A percentile compares a stretch with the other conserved stretches of the same genome.
These are phyloP conservation scores for Nigrospora sphaerica DNA, from an alignment of 2,329 filamentous ascomycete species.

Conservation along the genomic window DNA sequence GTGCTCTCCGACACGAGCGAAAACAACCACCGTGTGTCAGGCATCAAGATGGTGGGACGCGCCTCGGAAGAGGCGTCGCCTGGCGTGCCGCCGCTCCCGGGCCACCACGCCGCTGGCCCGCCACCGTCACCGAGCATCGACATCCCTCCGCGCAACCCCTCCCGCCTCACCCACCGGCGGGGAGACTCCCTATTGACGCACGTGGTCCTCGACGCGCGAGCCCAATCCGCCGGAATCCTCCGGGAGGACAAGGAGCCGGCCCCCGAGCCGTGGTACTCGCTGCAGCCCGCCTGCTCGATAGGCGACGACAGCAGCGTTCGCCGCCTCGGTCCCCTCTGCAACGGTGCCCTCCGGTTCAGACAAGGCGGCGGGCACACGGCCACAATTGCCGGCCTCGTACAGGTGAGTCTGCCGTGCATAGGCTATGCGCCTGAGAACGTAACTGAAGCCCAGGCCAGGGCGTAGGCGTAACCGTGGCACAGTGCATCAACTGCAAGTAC, in stretches of 20 bases:
- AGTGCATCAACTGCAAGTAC: conserved; percentile 18
- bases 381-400: conserved; percentile 19
- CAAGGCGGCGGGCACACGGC: conserved; percentile 26
- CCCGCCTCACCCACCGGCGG: neutral
- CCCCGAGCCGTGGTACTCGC: neutral
- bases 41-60: neutral
- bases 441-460: conserved; percentile 1
- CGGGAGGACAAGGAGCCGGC: neutral
- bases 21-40: neutral
- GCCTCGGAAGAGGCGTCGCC: neutral
- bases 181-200: neutral
- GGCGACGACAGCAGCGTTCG: conserved; percentile 27
- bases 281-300: conserved; percentile 20
- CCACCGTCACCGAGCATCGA: neutral
- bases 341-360: conserved; percentile 28
- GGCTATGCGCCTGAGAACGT: neutral
- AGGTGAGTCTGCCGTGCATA: conserved; percentile 8
- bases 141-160: neutral
- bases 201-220: neutral
- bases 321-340: conserved; percentile 28
- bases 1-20: neutral
- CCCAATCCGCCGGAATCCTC: neutral
- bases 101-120: neutral
- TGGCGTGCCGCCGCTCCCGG: neutral
- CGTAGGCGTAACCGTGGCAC: conserved; percentile 8